These are phyloP conservation scores for Rhodotorula mucilaginosa DNA, from an alignment of 1,284 basidiomycete genomes.

Conservation along the genomic window DNA sequence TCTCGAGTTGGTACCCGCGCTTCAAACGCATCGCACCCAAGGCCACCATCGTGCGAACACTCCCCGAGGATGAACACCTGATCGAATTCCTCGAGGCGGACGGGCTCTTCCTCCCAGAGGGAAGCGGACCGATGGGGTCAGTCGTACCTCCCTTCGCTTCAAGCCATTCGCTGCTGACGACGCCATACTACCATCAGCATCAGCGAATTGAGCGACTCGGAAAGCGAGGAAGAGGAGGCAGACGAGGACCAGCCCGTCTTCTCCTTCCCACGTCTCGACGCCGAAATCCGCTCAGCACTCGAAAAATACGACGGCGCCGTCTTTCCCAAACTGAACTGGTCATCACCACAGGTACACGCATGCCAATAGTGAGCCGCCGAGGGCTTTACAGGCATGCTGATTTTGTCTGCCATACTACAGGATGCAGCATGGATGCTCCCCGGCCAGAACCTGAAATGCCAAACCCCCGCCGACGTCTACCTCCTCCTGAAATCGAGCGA, in stretches of 20 bases:
- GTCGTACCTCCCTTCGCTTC: constrained; percentile 6
- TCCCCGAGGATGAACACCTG: constrained; percentile 64
- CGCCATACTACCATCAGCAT: constrained; percentile 27
- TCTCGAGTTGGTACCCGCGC: constrained; percentile 80
- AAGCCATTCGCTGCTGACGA: constrained; percentile 25
- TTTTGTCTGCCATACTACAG: constrained; percentile 51
- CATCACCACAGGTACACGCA: constrained; percentile 70
- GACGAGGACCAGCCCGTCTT: constrained; percentile 51
- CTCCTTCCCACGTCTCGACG: constrained; percentile 73
- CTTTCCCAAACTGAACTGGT: constrained; percentile 95
- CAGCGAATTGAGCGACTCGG: constrained; percentile 57
- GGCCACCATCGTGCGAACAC: constrained; percentile 66
- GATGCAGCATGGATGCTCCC: constrained; percentile 91
- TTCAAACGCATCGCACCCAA: constrained; percentile 71
- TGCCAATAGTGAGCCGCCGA: not conserved
- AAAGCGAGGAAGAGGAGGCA: constrained; percentile 51
- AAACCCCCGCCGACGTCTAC: constrained; percentile 84
- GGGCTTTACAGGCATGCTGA: no score
- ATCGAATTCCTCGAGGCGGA: constrained; percentile 72
- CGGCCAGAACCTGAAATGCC: constrained; percentile 81
- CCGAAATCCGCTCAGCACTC: constrained; percentile 67
- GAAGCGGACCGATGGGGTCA: constrained; percentile 59
- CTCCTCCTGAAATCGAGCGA: constrained; percentile 89
- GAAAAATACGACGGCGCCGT: constrained; percentile 68
- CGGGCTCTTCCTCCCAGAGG: constrained; percentile 75